These are phyloP conservation scores for Rhododendron henanense DNA, from an alignment of 148 eudicot genomes.

Conservation along the genomic window DNA sequence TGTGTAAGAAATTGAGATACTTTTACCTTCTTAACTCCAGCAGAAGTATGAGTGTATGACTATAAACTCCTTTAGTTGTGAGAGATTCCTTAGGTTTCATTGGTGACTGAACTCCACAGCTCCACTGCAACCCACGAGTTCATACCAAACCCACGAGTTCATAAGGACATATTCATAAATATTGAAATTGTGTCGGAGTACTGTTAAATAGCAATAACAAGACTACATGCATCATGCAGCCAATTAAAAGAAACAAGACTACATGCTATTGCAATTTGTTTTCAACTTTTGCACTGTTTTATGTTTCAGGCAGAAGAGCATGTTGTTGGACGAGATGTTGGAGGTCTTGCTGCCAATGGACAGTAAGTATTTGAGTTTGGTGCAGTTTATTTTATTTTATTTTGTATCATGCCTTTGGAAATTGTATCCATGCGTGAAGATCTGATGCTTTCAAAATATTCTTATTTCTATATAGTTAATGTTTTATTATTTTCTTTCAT, in stretches of 20 bases:
- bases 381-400: background rate
- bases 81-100: background rate
- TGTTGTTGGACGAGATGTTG: slow-evolving; percentile 57
- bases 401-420: background rate
- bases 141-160: background rate
- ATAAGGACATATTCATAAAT: background rate
- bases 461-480: background rate
- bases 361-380: slow-evolving; percentile 50
- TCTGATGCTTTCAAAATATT: background rate
- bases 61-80: background rate
- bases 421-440: background rate
- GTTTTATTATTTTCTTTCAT: background rate
- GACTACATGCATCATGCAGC: no score
- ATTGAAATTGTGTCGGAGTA: background rate
- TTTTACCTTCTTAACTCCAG: background rate
- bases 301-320: slow-evolving; percentile 77
- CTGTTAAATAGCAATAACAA: no score
- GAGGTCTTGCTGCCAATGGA: slow-evolving; percentile 52
- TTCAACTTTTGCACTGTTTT: background rate
- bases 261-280: background rate
- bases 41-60: background rate
- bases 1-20: background rate
- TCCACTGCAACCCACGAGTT: background rate
- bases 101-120: background rate
- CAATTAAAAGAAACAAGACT: background rate